Percentiles rank a stretch among this genome's conserved stretches.
Conservation (phyloP, 106 monocot species). For the Phalaenopsis equestris region DNA sequence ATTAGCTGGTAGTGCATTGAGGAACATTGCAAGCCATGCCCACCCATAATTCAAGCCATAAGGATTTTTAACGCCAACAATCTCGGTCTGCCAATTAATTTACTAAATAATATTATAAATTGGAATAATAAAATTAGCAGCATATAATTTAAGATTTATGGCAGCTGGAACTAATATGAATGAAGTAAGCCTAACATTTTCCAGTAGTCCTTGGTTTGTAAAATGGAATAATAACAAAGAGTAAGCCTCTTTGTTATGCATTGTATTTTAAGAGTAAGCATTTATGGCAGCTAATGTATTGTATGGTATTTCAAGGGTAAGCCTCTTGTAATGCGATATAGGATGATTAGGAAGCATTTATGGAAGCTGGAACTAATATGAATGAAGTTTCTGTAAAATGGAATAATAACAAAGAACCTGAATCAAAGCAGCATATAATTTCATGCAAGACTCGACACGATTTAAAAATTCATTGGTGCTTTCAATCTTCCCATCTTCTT, state of each 20-base stretch:
- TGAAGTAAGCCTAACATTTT: slow-evolving; percentile 68
- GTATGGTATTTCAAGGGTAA: too few relatives aligned
- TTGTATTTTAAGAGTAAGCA: too few relatives aligned
- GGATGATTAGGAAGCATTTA: too few relatives aligned
- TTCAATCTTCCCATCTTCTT: slow-evolving; percentile 65
- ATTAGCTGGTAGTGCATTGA: slow-evolving; percentile 58
- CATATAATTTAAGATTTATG: slow-evolving; percentile 56
- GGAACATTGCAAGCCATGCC: slow-evolving; percentile 86
- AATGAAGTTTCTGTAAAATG: too few relatives aligned
- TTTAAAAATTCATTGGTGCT: slow-evolving; percentile 52
- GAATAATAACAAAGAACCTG: slow-evolving; percentile 38
- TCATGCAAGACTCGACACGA: slow-evolving; percentile 55
- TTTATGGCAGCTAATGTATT: too few relatives aligned
- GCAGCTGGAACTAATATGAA: slow-evolving; percentile 33
- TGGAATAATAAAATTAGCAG: slow-evolving; percentile 9
- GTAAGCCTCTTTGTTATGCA: too few relatives aligned
- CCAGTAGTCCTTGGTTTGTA: slow-evolving; percentile 47
- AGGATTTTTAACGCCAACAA: slow-evolving; percentile 43
- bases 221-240: neutral
- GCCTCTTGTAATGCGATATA: too few relatives aligned
- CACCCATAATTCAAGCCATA: slow-evolving; percentile 82
- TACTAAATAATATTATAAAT: too few relatives aligned
- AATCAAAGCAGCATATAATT: slow-evolving; percentile 71
- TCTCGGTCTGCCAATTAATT: slow-evolving; percentile 50
- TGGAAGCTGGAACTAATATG: too few relatives aligned